Base-by-base conservation (phyloP, 306 rosid genomes). In the Vigna hirtella region DNA sequence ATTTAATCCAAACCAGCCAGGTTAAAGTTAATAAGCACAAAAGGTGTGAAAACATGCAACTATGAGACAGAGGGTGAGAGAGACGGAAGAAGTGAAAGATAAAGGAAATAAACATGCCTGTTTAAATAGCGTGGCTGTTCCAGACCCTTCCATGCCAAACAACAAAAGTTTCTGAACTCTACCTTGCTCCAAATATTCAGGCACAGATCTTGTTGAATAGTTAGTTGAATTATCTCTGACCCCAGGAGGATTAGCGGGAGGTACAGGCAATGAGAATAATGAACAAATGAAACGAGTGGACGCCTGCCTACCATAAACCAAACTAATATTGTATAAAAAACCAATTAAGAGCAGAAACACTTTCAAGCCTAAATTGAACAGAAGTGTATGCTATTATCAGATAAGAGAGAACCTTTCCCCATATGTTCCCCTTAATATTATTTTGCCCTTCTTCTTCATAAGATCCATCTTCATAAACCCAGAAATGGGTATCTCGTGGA, bases 391-490 rank as follows among this genome's bases (percentile, higher is more conserved):
- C 34, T 75, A 50, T 72, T 64, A 82, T 85, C 70, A 50, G 96
- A 81, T 79, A 84, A 85, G 96, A 93, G 77, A 90, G 94, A 89
- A 91, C 98, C 98, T 93, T 93, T 91, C 93, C 98, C 98, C 98
- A 93, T 84, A 93, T 91, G 81, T 93, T 91, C 30, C 98, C 98
- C 53, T 86, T 91, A n/a, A 93, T 93, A 87, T 93, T 93, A 82
- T 93, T 93, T 83, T 93, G 98, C 70, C 98, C 98, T 90, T 93
- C 98, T 85, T 93, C 98, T 88, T 93, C 98, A 40, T 93, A 93
- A 40, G 97, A 85, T 43, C 98, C 98, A 85, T 93, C 98, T 15
- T 93, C 98, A 80, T 93, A 93, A 81, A 93, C 91, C 98, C 97
- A 93, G 83, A 93, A 93, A 87, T 93, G 98, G 81, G 97, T 93